Evolutionary conservation across 148 eudicot species (phyloP).

Genomic region (Diospyros kaki): DNA sequence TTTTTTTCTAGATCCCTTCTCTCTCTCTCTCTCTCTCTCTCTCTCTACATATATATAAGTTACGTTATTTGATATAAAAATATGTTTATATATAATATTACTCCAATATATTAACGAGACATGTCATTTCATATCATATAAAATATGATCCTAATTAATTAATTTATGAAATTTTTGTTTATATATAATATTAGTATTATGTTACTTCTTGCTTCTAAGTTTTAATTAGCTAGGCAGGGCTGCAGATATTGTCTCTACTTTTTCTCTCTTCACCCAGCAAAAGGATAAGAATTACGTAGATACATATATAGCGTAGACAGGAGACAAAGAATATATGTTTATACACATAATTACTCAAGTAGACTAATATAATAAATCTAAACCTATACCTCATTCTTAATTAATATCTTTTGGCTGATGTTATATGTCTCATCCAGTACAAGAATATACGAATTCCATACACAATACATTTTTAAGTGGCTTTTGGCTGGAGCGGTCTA

Average conservation of each 20-base stretch:
- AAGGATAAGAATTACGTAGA: neutral
- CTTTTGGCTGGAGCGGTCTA: neutral
- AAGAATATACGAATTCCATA: neutral
- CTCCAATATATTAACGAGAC: too few species aligned
- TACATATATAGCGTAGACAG: neutral
- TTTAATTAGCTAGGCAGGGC: neutral
- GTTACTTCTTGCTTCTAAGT: neutral
- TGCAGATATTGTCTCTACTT: neutral
- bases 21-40: too few species aligned
- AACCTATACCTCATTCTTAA: neutral
- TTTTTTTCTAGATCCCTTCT: too few species aligned
- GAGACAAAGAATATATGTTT: neutral
- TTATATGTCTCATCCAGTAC: constrained; percentile 5
- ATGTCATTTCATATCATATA: too few species aligned
- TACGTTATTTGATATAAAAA: too few species aligned
- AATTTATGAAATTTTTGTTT: too few species aligned
- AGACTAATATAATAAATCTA: too few species aligned
- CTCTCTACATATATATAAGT: too few species aligned
- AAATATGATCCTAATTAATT: too few species aligned
- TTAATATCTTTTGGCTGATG: constrained; percentile 2
- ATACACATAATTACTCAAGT: neutral
- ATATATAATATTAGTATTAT: too few species aligned
- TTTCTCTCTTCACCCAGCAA: neutral
- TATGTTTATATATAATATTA: too few species aligned
- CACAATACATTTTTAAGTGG: neutral